Evolutionary conservation across 2,329 filamentous ascomycete genomes (phyloP), one percentile per base, ranked within the genome.

Genomic region (Pseudopyrenochaeta lycopersici): DNA sequence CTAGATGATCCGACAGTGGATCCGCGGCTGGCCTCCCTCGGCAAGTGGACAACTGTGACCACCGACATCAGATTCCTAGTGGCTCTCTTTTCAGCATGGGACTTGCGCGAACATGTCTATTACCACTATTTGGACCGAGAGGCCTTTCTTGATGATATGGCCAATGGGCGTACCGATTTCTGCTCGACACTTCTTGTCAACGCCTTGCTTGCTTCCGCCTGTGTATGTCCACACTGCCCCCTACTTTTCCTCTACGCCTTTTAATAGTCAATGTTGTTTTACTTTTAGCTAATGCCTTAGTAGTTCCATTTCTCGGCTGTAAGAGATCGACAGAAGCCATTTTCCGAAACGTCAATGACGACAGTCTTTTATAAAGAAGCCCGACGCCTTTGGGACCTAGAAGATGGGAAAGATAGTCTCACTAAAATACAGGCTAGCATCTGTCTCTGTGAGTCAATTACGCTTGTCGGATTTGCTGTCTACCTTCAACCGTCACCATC

Each of bases 161-260:
- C 60, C 5, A 61, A 38, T 46, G 57, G 65, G 0, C 49, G 59
- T 17, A 58, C 49, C 6, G 62, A 67, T 30, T 73, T 71, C 39
- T 73, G 70, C 44, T 73, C 70, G 4, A 51, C 63, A 20, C 58
- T 73, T 12, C 60, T 73, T 7, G 66, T 73, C 7, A 71, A 73
- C 47, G 62, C 63, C 11, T 17, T 73, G 12, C 50, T 73, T n/a
- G 67, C 65, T 41, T 66, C 63, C 23, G 70, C 67, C 46, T 63
- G 67, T 52, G 70, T 73, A 60, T 54, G 70, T 68, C 21, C 21
- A 5, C 29, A 11, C 30, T 21, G 3, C 2, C 17, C 11, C 40
- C 23, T 30, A 30, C 11, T 42, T 7, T 9, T 17, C 21, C 7
- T 5, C 1, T 42, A 18, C n/a, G 3, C 2, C 21, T 27, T 14